A percentile compares a stretch with the other conserved stretches of the same genome.
Conservation (phyloP, 192 early-diverging fungal species). For the Nowakowskiella sp. region DNA sequence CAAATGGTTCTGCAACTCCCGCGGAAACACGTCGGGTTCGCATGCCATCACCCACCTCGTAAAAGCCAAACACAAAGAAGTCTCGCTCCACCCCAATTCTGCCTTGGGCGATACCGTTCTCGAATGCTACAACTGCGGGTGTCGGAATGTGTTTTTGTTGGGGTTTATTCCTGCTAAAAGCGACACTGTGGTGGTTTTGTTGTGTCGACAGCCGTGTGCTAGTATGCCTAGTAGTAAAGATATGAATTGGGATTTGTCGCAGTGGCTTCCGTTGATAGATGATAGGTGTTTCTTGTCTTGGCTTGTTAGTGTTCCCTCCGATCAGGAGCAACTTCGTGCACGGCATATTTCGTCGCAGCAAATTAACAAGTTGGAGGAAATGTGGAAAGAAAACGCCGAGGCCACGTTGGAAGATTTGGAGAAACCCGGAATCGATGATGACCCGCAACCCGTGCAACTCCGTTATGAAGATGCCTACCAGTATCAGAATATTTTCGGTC, state of each 20-base stretch:
- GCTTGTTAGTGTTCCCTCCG: conserved; percentile 86
- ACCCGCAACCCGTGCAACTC: conserved; percentile 74
- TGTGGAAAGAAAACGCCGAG: conserved; percentile 71
- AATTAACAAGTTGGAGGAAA: conserved; percentile 79
- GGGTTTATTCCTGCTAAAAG: conserved; percentile 98
- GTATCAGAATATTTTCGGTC: conserved; percentile 93
- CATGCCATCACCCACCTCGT: conserved; percentile 96
- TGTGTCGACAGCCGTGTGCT: conserved; percentile 92
- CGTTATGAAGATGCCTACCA: conserved; percentile 94
- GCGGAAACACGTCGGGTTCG: conserved; percentile 80
- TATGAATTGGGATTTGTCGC: conserved; percentile 90
- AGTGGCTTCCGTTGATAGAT: conserved; percentile 95
- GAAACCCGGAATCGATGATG: conserved; percentile 73
- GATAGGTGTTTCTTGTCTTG: conserved; percentile 91
- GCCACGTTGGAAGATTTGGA: conserved; percentile 76
- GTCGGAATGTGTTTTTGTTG: conserved; percentile 87
- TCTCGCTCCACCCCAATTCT: conserved; percentile 83
- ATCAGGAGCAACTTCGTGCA: conserved; percentile 74
- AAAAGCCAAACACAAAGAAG: conserved; percentile 88
- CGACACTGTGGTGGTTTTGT: conserved; percentile 92
- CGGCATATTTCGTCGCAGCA: conserved; percentile 74
- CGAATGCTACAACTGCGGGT: conserved; percentile 97
- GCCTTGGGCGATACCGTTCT: conserved; percentile 88
- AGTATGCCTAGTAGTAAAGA: conserved; percentile 79
- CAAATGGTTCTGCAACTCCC: conserved; percentile 96